These are phyloP conservation scores for Pseudomassariella vexata DNA, from an alignment of 2,329 filamentous ascomycete genomes.

Conservation along the genomic window DNA sequence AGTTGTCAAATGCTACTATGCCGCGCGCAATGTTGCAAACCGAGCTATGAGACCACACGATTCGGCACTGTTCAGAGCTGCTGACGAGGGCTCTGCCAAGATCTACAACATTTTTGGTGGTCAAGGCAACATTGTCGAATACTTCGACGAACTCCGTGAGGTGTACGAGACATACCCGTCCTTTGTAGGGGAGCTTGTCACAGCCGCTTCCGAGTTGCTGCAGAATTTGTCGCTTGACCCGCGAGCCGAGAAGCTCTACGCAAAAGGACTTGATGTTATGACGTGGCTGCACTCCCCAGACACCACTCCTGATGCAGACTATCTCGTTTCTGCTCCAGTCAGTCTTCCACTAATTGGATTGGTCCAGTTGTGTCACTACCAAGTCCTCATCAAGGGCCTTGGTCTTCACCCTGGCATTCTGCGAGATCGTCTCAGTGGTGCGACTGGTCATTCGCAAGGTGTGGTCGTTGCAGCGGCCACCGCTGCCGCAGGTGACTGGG, in stretches of 20 bases:
- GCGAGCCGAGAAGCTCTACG: conserved; percentile 88
- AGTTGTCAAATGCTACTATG: conserved; percentile 87
- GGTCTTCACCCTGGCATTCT: conserved; percentile 86
- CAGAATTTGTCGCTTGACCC: conserved; percentile 78
- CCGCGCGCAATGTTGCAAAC: conserved; percentile 76
- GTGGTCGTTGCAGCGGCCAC: conserved; percentile 90
- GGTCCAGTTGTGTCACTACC: conserved; percentile 92
- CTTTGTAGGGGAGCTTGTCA: conserved; percentile 82
- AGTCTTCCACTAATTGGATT: conserved; percentile 94
- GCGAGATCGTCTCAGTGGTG: conserved; percentile 76
- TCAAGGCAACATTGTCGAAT: conserved; percentile 98
- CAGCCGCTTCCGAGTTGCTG: conserved; percentile 77
- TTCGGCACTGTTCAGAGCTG: conserved; percentile 85
- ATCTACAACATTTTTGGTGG: conserved; percentile 95
- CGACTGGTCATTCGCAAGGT: conserved; percentile 95
- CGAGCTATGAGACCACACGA: conserved; percentile 87
- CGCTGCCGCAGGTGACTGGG: conserved; percentile 87
- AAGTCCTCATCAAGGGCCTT: conserved; percentile 86
- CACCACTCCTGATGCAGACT: conserved; percentile 87
- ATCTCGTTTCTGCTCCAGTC: conserved; percentile 89
- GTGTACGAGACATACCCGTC: conserved; percentile 87
- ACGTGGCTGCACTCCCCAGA: conserved; percentile 87
- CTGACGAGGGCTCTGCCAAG: conserved; percentile 73
- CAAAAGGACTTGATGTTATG: conserved; percentile 94
- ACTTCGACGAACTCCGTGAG: conserved; percentile 94